Base-by-base conservation (phyloP, 2,329 filamentous ascomycete genomes). In the Fonsecaea monophora region DNA sequence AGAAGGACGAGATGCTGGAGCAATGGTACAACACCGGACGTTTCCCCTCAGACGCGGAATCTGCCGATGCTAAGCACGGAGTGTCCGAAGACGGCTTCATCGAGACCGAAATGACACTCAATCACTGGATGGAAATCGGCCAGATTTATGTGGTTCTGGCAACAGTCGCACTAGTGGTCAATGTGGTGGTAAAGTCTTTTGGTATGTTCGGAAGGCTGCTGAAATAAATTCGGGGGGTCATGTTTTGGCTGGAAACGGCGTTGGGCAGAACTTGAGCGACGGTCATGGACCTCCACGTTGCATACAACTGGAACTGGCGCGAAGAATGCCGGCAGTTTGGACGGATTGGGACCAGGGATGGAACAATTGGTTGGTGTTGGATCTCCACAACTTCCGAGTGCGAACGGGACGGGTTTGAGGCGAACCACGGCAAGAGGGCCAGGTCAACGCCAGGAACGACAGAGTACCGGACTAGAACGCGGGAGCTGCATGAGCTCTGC, bases 1-100 rank as follows among this genome's bases (percentile, higher is more conserved):
- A 97, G 77, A 99, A 99, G 78, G 94, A 99, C 74, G 87, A 88
- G 35, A 83, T 97, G 54, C 87, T 99, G 75, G 93, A 97, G 72
- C 86, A 92, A 71, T 98, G 92, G 76, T 82, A 90, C 63, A 83
- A 85, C 15, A 94, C 89, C 1, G 92, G 91, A 2, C 86, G 89
- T 21, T 97, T 98, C 74, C 95, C 95, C 0, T 84, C 88, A 3
- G 89, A 90, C 70, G 82, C 87, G 6, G 82, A 70, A 7, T 61
- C 68, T 6, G 64, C 77, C 85, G 75, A 78, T 83, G 68, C 82
- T 15, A 74, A 66, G 53, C 73, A 76, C 67, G 64, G 71, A 35
- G 77, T 75, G 59, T 74, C 75, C 25, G 74, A 73, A 48, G 74
- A 74, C 45, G 81, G 80, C 21, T 81, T 79, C 71, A 77, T 80